Percentiles rank a stretch among this genome's conserved stretches.
Conservation (phyloP, 2,329 filamentous ascomycete species). For the Rhytidhysteron rufulum region DNA sequence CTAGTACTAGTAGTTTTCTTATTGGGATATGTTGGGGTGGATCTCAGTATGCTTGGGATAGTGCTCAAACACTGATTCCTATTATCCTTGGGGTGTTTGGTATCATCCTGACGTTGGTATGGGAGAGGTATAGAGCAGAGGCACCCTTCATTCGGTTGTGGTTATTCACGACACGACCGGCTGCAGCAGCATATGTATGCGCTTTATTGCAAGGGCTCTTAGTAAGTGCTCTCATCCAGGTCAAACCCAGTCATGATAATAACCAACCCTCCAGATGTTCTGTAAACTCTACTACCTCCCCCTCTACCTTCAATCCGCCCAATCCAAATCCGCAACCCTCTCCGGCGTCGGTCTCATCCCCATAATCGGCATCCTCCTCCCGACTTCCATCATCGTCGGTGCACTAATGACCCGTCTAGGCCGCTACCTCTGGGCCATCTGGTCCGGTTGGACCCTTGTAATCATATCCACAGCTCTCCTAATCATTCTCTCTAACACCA, state of each 20-base stretch:
- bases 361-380: conserved; percentile 27
- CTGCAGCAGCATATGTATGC: not conserved
- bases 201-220: conserved; percentile 1
- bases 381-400: conserved; percentile 22
- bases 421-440: conserved; percentile 40
- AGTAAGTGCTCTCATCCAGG: no score
- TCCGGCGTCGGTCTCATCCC: conserved; percentile 40
- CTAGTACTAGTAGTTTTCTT: conserved; percentile 43
- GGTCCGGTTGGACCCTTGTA: conserved; percentile 39
- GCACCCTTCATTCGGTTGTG: not conserved
- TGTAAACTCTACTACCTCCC: conserved; percentile 41
- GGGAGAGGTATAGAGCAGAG: not conserved
- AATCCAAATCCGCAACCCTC: conserved; percentile 26
- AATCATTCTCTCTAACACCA: conserved; percentile 32
- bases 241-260: no score
- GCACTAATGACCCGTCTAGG: conserved; percentile 21
- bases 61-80: conserved; percentile 47
- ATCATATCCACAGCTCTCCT: conserved; percentile 36
- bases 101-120: not conserved
- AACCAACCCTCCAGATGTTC: conserved; percentile 30
- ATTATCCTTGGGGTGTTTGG: conserved; percentile 42
- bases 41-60: conserved; percentile 46
- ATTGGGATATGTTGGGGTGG: conserved; percentile 50
- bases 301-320: conserved; percentile 39
- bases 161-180: not conserved